These are phyloP conservation scores for Nicotiana undulata DNA, from an alignment of 257 asterid species.

Conservation along the genomic window DNA sequence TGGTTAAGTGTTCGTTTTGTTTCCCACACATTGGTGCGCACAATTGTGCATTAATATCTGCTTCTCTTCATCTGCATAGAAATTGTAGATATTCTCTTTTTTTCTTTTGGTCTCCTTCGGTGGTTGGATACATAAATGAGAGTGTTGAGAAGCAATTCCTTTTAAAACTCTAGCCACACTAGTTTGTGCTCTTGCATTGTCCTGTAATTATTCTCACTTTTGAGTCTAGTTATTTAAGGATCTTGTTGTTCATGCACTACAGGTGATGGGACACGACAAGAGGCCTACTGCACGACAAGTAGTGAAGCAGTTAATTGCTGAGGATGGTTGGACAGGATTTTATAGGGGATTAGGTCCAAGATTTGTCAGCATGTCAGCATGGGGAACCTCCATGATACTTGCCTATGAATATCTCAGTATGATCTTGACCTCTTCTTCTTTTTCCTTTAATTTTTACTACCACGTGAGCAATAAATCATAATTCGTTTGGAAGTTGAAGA, in stretches of 20 bases:
- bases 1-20: not conserved
- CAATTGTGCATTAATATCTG: not conserved
- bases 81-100: not conserved
- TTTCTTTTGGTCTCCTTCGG: not conserved
- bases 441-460: not conserved
- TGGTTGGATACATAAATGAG: not conserved
- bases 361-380: slow-evolving; percentile 97
- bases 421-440: not conserved
- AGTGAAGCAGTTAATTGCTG: slow-evolving; percentile 62
- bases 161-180: not conserved
- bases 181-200: not conserved
- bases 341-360: slow-evolving; percentile 96
- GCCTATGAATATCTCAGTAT: slow-evolving; percentile 97
- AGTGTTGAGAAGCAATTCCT: not conserved
- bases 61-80: not conserved
- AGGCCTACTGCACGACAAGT: slow-evolving; percentile 75
- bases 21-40: not conserved
- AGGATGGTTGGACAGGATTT: slow-evolving; percentile 92
- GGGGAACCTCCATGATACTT: slow-evolving; percentile 99
- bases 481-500: not conserved
- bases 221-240: slow-evolving; percentile 1
- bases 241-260: slow-evolving; percentile 15
- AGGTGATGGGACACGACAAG: slow-evolving; percentile 76
- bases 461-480: not conserved
- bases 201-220: not conserved